Conservation (phyloP, 2,329 filamentous ascomycete genomes). For the Aspergillus aculeatinus region DNA sequence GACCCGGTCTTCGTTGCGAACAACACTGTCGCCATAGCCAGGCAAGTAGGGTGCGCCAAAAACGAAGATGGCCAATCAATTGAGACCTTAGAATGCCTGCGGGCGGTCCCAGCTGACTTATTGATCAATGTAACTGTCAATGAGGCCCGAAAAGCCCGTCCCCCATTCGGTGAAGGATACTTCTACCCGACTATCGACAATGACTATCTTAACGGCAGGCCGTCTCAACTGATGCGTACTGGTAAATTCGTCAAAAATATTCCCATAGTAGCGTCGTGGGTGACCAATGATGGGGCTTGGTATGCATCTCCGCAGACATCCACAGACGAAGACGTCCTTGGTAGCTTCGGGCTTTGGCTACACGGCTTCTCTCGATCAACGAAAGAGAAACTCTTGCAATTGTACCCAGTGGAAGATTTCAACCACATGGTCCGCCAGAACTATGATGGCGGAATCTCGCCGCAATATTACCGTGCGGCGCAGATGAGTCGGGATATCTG, state of each 20-base stretch:
- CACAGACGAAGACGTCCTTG: conserved; percentile 19
- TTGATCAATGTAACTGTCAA: conserved; percentile 29
- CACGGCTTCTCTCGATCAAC: conserved; percentile 13
- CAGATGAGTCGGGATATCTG: conserved; percentile 34
- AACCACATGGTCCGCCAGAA: conserved; percentile 10
- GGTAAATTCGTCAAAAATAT: conserved; percentile 24
- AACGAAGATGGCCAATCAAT: conserved; percentile 4
- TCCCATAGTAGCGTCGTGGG: conserved; percentile 19
- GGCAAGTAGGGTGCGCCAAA: conserved; percentile 13
- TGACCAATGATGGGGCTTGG: conserved; percentile 22
- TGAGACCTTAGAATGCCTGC: conserved; percentile 25
- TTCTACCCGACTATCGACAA: conserved; percentile 26
- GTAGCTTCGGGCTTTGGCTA: conserved; percentile 20
- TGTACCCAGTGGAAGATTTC: conserved; percentile 22
- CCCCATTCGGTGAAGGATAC: conserved; percentile 21
- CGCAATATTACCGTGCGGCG: conserved; percentile 37
- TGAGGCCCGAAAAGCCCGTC: conserved; percentile 20
- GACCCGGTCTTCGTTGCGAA: conserved; percentile 23
- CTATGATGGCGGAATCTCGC: conserved; percentile 20
- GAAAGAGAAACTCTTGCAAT: conserved; percentile 20
- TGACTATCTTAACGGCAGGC: conserved; percentile 26
- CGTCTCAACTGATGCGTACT: conserved; percentile 26
- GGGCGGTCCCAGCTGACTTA: conserved; percentile 9
- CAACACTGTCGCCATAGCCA: conserved; percentile 25
- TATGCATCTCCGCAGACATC: conserved; percentile 14